These are phyloP conservation scores for Diaporthe australafricana DNA, from an alignment of 2,329 filamentous ascomycete species.

Conservation along the genomic window DNA sequence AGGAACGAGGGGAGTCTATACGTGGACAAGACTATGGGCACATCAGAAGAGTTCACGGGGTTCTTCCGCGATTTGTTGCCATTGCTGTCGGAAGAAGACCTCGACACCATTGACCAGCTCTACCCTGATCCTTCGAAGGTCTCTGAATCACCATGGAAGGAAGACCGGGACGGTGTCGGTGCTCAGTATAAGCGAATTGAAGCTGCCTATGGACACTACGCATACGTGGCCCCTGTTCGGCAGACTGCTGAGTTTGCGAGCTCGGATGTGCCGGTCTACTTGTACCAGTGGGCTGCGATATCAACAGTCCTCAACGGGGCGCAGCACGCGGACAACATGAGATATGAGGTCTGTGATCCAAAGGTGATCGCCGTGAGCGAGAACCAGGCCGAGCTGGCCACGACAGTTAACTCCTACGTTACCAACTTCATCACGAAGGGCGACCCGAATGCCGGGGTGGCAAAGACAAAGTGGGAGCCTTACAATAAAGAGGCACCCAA, in stretches of 20 bases:
- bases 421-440: conserved; percentile 60
- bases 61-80: conserved; percentile 55
- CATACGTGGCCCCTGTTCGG: conserved; percentile 62
- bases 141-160: conserved; percentile 50
- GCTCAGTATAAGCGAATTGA: conserved; percentile 66
- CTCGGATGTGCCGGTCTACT: conserved; percentile 53
- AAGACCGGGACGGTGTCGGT: conserved; percentile 55
- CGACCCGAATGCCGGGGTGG: conserved; percentile 54
- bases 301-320: conserved; percentile 56
- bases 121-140: conserved; percentile 53
- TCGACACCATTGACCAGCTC: conserved; percentile 49
- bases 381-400: conserved; percentile 55
- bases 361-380: conserved; percentile 48
- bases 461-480: conserved; percentile 50
- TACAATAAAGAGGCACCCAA: conserved; percentile 46
- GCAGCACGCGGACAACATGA: conserved; percentile 60
- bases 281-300: conserved; percentile 66
- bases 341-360: conserved; percentile 57
- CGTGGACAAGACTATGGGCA: conserved; percentile 51
- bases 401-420: conserved; percentile 58
- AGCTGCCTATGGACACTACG: conserved; percentile 65
- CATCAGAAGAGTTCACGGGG: conserved; percentile 47
- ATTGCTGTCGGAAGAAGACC: conserved; percentile 48
- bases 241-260: conserved; percentile 58
- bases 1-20: conserved; percentile 57